These are phyloP conservation scores for Angomonas deanei DNA, from an alignment of 208 protist species.

Conservation along the genomic window DNA sequence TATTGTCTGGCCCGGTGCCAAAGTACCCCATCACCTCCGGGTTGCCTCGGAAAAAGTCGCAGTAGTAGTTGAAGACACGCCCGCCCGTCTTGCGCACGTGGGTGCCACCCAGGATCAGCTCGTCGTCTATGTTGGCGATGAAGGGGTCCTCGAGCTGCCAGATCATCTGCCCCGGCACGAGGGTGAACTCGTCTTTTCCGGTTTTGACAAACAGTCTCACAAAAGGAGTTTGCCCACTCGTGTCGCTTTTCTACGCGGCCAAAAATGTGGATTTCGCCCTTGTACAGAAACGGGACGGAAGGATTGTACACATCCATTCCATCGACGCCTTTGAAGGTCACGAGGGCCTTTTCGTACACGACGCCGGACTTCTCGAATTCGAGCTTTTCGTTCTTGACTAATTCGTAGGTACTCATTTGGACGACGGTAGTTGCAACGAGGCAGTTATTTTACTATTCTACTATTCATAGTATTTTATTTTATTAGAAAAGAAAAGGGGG, in stretches of 20 bases:
- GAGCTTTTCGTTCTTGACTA: slow-evolving; percentile 7
- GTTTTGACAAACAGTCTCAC: slow-evolving; percentile 41
- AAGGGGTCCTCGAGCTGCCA: slow-evolving; percentile 41
- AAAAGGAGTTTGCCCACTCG: slow-evolving; percentile 28
- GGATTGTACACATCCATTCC: slow-evolving; percentile 43
- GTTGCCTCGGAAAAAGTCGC: slow-evolving; percentile 31
- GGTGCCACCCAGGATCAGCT: slow-evolving; percentile 29
- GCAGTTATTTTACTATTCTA: neutral
- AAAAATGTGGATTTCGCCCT: slow-evolving; percentile 30
- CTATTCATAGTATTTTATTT: too few species aligned
- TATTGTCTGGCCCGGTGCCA: slow-evolving; percentile 25
- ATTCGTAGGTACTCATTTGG: neutral
- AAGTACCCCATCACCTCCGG: slow-evolving; percentile 18
- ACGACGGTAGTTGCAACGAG: neutral
- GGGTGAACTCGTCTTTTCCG: slow-evolving; percentile 33
- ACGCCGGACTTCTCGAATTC: slow-evolving; percentile 13
- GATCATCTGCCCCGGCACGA: slow-evolving; percentile 16
- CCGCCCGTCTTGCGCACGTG: slow-evolving; percentile 22
- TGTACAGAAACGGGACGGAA: slow-evolving; percentile 29
- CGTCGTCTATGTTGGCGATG: slow-evolving; percentile 19
- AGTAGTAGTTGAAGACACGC: slow-evolving; percentile 31
- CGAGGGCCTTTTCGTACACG: slow-evolving; percentile 29
- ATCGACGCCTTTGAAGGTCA: slow-evolving; percentile 37
- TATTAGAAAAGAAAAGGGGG: too few species aligned
- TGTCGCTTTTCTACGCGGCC: slow-evolving; percentile 26